phyloP scores from a whole-genome alignment of 352 stramenopile genomes.

The Paralagenidium karlingii region DNA sequence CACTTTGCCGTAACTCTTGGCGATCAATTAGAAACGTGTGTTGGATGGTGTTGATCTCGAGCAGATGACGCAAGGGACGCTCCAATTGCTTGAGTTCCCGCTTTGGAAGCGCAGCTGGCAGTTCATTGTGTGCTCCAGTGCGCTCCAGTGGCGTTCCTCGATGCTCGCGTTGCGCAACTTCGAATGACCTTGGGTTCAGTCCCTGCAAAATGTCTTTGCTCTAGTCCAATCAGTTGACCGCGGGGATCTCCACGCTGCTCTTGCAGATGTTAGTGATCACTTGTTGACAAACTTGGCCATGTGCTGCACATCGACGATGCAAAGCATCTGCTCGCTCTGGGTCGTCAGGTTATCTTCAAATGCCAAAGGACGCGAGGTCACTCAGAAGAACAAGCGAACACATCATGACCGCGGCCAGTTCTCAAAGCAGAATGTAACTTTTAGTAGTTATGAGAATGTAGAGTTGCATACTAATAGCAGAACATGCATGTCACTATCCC shows the following conservation, averaged over 20 bases:
- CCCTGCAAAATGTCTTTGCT: slow-evolving; percentile 28
- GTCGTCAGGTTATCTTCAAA: slow-evolving; percentile 29
- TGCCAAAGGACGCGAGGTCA: slow-evolving; percentile 19
- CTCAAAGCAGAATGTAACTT: too few relatives aligned
- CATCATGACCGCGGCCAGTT: too few relatives aligned
- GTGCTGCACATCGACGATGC: slow-evolving; percentile 23
- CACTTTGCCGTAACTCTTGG: slow-evolving; percentile 40
- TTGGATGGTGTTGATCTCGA: slow-evolving; percentile 25
- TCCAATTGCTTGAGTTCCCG: slow-evolving; percentile 8
- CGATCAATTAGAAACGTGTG: slow-evolving; percentile 30
- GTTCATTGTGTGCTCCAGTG: slow-evolving; percentile 56
- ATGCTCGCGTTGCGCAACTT: slow-evolving; percentile 46
- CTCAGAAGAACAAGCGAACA: too few relatives aligned
- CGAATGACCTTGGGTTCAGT: slow-evolving; percentile 34
- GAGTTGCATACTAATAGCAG: too few relatives aligned
- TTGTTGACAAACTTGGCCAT: slow-evolving; percentile 14
- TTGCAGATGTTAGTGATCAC: slow-evolving; percentile 13
- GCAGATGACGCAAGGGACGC: slow-evolving; percentile 29
- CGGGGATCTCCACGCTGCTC: slow-evolving; percentile 6
- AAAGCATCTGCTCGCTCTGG: slow-evolving; percentile 21
- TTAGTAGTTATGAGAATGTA: too few relatives aligned
- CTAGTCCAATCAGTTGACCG: slow-evolving; percentile 20
- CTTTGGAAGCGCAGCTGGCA: slow-evolving; percentile 15
- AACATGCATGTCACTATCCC: too few relatives aligned
- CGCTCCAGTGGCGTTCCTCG: slow-evolving; percentile 51